Conservation (phyloP, 1,284 basidiomycete genomes). For the Cystobasidium slooffiae region DNA sequence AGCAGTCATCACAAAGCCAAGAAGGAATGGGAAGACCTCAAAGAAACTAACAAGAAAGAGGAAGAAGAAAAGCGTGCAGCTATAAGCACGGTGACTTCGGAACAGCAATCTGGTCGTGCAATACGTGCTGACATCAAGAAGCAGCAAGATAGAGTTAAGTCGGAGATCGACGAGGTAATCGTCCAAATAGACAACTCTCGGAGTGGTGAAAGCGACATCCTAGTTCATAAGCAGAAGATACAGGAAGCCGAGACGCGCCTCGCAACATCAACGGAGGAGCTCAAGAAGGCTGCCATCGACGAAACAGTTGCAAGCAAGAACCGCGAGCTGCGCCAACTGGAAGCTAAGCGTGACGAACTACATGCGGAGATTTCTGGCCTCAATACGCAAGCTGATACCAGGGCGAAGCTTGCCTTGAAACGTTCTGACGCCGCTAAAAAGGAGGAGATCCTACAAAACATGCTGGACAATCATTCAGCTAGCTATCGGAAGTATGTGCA, state of each 20-base stretch:
- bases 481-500: conserved; percentile 32
- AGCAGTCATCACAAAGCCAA: conserved; percentile 56
- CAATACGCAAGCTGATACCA: conserved; percentile 77
- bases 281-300: conserved; percentile 70
- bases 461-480: conserved; percentile 59
- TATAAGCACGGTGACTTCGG: conserved; percentile 66
- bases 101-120: conserved; percentile 57
- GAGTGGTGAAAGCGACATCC: conserved; percentile 67
- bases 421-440: conserved; percentile 70
- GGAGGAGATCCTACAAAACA: conserved; percentile 67
- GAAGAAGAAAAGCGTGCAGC: conserved; percentile 64
- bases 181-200: conserved; percentile 51
- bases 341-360: conserved; percentile 72
- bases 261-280: conserved; percentile 65
- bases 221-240: conserved; percentile 44
- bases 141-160: conserved; percentile 28
- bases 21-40: conserved; percentile 49
- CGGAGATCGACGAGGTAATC: conserved; percentile 57
- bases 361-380: conserved; percentile 74
- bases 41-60: conserved; percentile 29
- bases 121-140: conserved; percentile 42
- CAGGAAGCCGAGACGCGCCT: conserved; percentile 67
- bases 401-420: conserved; percentile 81
- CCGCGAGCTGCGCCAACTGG: conserved; percentile 65
- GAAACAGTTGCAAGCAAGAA: conserved; percentile 68